Evolutionary conservation across 1,284 basidiomycete genomes (phyloP).

Genomic region (Lignosus rhinocerotis): DNA sequence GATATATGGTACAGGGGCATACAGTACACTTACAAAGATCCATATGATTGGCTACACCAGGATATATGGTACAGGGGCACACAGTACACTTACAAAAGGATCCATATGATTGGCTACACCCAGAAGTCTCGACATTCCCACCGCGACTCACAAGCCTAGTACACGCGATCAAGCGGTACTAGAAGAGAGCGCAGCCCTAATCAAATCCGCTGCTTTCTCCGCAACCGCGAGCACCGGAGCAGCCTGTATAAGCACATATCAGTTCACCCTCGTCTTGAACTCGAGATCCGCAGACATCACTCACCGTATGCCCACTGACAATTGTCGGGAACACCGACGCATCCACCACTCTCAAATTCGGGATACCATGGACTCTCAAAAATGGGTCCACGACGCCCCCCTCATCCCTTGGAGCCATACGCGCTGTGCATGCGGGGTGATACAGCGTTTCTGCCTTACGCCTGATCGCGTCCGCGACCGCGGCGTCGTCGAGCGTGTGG

Average conservation of each 20-base stretch:
- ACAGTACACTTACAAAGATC: background rate
- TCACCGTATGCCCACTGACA: conserved; percentile 62
- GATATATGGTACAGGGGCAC: background rate
- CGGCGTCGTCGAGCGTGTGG: conserved; percentile 30
- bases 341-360: conserved; percentile 55
- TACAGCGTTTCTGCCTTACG: conserved; percentile 58
- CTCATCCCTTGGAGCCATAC: conserved; percentile 54
- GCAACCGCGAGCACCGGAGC: conserved; percentile 59
- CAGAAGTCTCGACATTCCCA: no score
- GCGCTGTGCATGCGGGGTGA: conserved; percentile 58
- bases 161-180: background rate
- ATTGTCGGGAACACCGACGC: conserved; percentile 60
- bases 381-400: conserved; percentile 42
- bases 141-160: no score
- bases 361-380: conserved; percentile 40
- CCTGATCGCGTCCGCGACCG: conserved; percentile 39
- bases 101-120: background rate
- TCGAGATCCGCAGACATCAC: conserved; percentile 21
- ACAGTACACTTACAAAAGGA: background rate
- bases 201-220: conserved; percentile 64
- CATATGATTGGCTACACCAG: no score
- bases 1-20: background rate
- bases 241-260: conserved; percentile 40
- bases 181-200: conserved; percentile 39
- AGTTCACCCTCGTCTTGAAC: background rate